phyloP scores from a whole-genome alignment of 2,329 filamentous ascomycete species.

The Tolypocladium amazonense region DNA sequence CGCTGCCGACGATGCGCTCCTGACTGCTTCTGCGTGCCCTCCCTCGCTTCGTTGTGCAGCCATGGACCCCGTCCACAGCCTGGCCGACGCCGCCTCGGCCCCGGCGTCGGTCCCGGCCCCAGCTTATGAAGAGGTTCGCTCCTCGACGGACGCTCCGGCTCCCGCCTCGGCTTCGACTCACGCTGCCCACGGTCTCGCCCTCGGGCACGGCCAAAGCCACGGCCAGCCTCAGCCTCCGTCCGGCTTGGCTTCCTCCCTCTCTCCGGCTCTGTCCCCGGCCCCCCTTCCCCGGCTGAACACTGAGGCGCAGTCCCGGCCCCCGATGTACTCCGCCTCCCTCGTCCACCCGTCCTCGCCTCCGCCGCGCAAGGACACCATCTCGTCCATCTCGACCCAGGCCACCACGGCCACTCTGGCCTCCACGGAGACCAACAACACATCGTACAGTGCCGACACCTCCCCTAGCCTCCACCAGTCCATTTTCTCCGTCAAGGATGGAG shows the following conservation, averaged over 20 bases:
- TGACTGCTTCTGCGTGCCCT: background rate
- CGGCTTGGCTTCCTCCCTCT: conserved; percentile 7
- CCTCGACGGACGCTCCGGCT: background rate
- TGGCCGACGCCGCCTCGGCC: conserved; percentile 19
- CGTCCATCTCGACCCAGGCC: conserved; percentile 41
- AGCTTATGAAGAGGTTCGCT: conserved; percentile 2
- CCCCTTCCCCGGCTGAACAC: conserved; percentile 4
- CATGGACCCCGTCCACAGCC: conserved; percentile 29
- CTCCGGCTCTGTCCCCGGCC: conserved; percentile 14
- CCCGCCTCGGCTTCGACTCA: conserved; percentile 4
- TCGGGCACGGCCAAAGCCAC: background rate
- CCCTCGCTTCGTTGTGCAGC: conserved; percentile 4
- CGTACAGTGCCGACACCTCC: conserved; percentile 43
- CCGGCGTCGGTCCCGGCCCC: conserved; percentile 7
- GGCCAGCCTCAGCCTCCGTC: conserved; percentile 4
- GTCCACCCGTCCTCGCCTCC: conserved; percentile 19
- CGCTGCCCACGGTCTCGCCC: background rate
- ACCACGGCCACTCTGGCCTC: conserved; percentile 32
- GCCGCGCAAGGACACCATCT: conserved; percentile 37
- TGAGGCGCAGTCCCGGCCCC: conserved; percentile 2
- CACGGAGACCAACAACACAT: conserved; percentile 37
- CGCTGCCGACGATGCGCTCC: conserved; percentile 2
- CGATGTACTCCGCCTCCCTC: conserved; percentile 6
- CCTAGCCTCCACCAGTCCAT: conserved; percentile 38
- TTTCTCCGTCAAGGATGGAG: conserved; percentile 45